Conservation (phyloP, 345 rosid genomes). For the Aquilaria malaccensis region DNA sequence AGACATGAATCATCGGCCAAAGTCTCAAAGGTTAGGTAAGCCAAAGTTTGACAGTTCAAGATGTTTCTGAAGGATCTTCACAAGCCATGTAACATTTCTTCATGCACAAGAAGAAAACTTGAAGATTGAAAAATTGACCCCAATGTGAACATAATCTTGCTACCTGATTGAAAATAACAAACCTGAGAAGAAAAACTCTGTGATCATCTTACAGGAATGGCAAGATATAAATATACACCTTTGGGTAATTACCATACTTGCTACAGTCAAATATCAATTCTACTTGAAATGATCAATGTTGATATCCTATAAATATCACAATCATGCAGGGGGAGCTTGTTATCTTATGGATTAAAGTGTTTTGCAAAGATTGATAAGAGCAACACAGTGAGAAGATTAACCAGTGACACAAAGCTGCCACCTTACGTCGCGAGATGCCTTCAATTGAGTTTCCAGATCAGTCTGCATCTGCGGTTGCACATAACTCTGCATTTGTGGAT, state of each 20-base stretch:
- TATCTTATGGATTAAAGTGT: background rate
- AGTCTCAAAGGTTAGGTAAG: constrained; percentile 3
- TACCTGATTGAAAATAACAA: too few relatives aligned
- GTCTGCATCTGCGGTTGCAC: constrained; percentile 34
- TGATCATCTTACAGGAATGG: too few relatives aligned
- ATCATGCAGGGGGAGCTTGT: constrained; percentile 2
- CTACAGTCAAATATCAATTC: too few relatives aligned
- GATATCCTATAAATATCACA: background rate
- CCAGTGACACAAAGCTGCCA: constrained; percentile 60
- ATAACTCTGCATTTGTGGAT: constrained; percentile 26
- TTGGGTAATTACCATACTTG: too few relatives aligned
- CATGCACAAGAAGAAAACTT: too few relatives aligned
- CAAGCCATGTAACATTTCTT: too few relatives aligned
- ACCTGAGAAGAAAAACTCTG: too few relatives aligned
- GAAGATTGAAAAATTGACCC: too few relatives aligned
- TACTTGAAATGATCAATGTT: too few relatives aligned
- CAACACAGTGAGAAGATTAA: constrained; percentile 22
- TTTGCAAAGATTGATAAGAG: constrained; percentile 4
- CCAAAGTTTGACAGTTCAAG: background rate
- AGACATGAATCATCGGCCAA: constrained; percentile 16
- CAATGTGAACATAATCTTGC: too few relatives aligned
- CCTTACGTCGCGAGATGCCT: constrained; percentile 99
- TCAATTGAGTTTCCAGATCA: constrained; percentile 84
- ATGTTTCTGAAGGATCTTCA: too few relatives aligned
- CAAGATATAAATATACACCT: too few relatives aligned